Percentiles rank a stretch among this genome's conserved stretches.
These are phyloP conservation scores for Styphnolobium japonicum DNA, from an alignment of 306 rosid species.

Conservation along the genomic window DNA sequence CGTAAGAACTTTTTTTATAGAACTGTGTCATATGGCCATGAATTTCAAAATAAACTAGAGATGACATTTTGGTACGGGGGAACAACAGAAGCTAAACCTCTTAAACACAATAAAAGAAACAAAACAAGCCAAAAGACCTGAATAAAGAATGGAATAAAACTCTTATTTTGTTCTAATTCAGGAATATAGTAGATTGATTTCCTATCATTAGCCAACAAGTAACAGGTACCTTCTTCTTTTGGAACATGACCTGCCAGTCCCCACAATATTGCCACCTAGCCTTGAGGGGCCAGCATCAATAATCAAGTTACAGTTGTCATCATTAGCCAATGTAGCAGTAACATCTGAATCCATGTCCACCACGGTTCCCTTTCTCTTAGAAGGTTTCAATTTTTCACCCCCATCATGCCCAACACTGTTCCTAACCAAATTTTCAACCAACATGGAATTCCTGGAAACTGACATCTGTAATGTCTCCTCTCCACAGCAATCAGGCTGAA, in stretches of 20 bases:
- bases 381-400: slow-evolving; percentile 33
- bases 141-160: background rate
- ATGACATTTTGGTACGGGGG: background rate
- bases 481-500: slow-evolving; percentile 22
- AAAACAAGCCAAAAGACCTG: background rate
- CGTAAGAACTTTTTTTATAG: background rate
- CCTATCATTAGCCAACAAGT: slow-evolving; percentile 3
- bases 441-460: slow-evolving; percentile 22
- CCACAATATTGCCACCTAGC: slow-evolving; percentile 26
- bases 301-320: slow-evolving; percentile 31
- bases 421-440: slow-evolving; percentile 14
- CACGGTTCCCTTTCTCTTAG: slow-evolving; percentile 48
- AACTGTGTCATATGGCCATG: background rate
- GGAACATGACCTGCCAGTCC: slow-evolving; percentile 34
- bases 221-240: slow-evolving; percentile 56
- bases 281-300: slow-evolving; percentile 28
- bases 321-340: slow-evolving; percentile 34
- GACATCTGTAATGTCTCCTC: slow-evolving; percentile 25
- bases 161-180: slow-evolving; percentile 1
- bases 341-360: slow-evolving; percentile 42
- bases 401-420: slow-evolving; percentile 26
- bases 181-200: background rate
- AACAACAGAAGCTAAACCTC: background rate
- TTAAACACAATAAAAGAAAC: background rate
- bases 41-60: slow-evolving; percentile 17